Conservation (phyloP, 345 rosid species). For the Schrenkiella parvula region DNA sequence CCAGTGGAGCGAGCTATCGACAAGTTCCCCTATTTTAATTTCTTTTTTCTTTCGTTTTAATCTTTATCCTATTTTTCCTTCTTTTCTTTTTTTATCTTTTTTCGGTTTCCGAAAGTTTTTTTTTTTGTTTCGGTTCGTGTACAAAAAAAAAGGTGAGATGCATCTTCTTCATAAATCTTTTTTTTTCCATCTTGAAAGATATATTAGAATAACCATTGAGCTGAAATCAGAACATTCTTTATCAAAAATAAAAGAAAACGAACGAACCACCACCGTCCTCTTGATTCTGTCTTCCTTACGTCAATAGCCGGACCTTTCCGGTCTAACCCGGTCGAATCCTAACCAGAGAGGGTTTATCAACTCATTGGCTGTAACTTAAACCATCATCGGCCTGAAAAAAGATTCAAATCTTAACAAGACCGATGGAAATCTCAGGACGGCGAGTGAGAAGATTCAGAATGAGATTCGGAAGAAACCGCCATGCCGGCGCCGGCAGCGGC, state of each 20-base stretch:
- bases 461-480: constrained; percentile 18
- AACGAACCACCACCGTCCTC: too few relatives aligned
- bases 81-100: not conserved
- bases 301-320: not conserved
- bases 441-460: constrained; percentile 32
- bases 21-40: not conserved
- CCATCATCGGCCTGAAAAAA: not conserved
- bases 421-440: constrained; percentile 31
- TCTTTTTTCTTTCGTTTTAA: not conserved
- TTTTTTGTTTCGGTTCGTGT: constrained; percentile 13
- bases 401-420: not conserved
- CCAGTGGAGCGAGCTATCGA: constrained; percentile 11
- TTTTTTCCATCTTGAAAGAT: too few relatives aligned
- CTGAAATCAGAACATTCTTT: not conserved
- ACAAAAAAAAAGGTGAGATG: not conserved
- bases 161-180: constrained; percentile 17
- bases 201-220: too few relatives aligned
- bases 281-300: not conserved
- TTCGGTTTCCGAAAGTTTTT: not conserved
- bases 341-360: not conserved
- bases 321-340: not conserved
- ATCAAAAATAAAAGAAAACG: too few relatives aligned
- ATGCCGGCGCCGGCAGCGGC: not conserved
- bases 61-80: not conserved
- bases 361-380: not conserved